Conservation (phyloP, 176 grass and related monocot genomes). For the Carex littledalei region DNA sequence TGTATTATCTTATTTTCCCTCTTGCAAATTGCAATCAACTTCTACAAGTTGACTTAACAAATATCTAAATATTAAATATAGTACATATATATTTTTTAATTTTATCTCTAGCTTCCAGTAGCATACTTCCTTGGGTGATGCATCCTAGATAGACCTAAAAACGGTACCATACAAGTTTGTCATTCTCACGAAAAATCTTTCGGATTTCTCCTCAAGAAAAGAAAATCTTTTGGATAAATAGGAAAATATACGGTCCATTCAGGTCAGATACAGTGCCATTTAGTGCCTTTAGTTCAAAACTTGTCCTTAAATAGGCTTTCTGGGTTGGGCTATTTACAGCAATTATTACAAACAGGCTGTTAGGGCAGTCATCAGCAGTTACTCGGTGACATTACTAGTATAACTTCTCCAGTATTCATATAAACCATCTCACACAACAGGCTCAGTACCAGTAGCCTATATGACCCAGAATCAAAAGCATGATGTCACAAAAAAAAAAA, state of each 20-base stretch:
- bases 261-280: neutral
- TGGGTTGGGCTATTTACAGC: neutral
- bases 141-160: neutral
- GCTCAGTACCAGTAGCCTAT: neutral
- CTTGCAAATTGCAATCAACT: neutral
- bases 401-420: neutral
- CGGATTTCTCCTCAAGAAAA: neutral
- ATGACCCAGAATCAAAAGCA: neutral
- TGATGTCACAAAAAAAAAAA: neutral
- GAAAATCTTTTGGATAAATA: neutral
- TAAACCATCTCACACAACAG: neutral
- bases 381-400: neutral
- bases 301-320: neutral
- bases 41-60: constrained; percentile 5
- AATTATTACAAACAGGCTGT: neutral
- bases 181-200: neutral
- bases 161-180: neutral
- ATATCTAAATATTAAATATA: neutral
- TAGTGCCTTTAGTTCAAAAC: neutral
- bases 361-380: neutral
- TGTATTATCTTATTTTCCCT: neutral
- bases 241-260: neutral
- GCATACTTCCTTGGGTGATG: neutral
- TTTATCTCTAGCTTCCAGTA: neutral
- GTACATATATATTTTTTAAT: neutral